Percentiles rank a stretch among this genome's conserved stretches.
Conservation (phyloP, 2,329 filamentous ascomycete species). For the Colletotrichum zoysiae region DNA sequence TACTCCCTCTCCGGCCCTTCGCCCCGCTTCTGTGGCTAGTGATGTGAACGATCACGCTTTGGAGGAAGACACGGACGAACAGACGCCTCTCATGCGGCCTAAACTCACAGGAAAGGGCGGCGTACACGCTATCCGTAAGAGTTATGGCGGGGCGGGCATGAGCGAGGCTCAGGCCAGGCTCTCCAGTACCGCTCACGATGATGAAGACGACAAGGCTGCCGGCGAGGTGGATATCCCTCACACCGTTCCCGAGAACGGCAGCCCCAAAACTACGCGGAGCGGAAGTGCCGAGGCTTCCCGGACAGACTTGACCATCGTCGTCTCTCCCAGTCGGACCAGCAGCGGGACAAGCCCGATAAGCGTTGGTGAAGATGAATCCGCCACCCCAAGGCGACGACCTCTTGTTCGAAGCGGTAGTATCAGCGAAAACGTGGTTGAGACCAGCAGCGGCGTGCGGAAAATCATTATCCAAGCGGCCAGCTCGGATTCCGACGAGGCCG, state of each 20-base stretch:
- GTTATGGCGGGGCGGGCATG: conserved; percentile 40
- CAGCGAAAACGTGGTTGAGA: conserved; percentile 43
- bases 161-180: conserved; percentile 40
- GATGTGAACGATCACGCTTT: conserved; percentile 25
- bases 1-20: conserved; percentile 42
- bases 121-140: conserved; percentile 42
- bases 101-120: conserved; percentile 46
- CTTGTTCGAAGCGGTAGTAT: conserved; percentile 44
- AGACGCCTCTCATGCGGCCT: conserved; percentile 41
- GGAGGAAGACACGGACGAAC: conserved; percentile 36
- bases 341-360: conserved; percentile 34
- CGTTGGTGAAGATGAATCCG: conserved; percentile 27
- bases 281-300: conserved; percentile 23
- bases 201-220: not conserved
- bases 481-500: conserved; percentile 40
- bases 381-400: conserved; percentile 34
- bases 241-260: conserved; percentile 31
- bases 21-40: conserved; percentile 44
- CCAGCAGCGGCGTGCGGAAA: conserved; percentile 42
- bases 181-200: conserved; percentile 25
- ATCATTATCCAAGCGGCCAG: conserved; percentile 43
- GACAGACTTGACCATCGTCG: conserved; percentile 31
- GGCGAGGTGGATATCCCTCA: conserved; percentile 24
- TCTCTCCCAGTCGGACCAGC: conserved; percentile 34
- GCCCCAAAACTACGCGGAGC: conserved; percentile 4